Conservation (phyloP, 1,139 yeast species). For the Zygotorulaspora mrakii region DNA sequence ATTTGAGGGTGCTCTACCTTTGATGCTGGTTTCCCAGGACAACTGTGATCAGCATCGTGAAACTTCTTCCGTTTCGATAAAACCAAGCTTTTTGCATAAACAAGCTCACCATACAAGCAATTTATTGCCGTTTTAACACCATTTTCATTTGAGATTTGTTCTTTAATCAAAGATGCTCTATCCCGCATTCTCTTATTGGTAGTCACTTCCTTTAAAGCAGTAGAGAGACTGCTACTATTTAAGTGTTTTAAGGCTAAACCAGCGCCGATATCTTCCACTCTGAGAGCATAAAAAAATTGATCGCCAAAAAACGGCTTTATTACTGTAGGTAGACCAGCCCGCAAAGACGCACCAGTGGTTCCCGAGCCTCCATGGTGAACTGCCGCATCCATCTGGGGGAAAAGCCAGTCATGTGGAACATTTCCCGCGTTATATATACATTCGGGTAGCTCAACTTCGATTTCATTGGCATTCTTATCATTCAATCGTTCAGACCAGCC, state of each 20-base stretch:
- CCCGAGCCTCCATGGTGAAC: slow-evolving; percentile 99
- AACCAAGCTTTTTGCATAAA: slow-evolving; percentile 61
- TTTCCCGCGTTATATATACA: slow-evolving; percentile 66
- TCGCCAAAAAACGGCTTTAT: slow-evolving; percentile 96
- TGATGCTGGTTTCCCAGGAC: not conserved
- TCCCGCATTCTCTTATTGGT: slow-evolving; percentile 62
- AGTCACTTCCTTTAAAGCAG: slow-evolving; percentile 66
- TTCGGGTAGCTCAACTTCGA: slow-evolving; percentile 61
- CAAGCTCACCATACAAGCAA: slow-evolving; percentile 71
- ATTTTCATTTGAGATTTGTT: slow-evolving; percentile 59
- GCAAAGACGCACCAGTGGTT: slow-evolving; percentile 86
- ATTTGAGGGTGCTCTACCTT: not conserved
- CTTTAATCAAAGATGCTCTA: slow-evolving; percentile 61
- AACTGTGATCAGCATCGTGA: not conserved
- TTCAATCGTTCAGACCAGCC: slow-evolving; percentile 87
- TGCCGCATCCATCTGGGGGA: slow-evolving; percentile 84
- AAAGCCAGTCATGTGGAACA: slow-evolving; percentile 92
- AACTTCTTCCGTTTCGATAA: slow-evolving; percentile 28
- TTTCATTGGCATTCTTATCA: slow-evolving; percentile 36
- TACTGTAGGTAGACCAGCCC: slow-evolving; percentile 84
- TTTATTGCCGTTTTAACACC: slow-evolving; percentile 80
- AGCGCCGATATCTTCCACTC: slow-evolving; percentile 88
- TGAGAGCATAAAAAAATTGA: slow-evolving; percentile 82
- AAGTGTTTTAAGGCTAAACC: slow-evolving; percentile 71
- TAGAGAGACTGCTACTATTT: slow-evolving; percentile 57